Percentiles rank a stretch among this genome's conserved stretches.
phyloP scores from a whole-genome alignment of 129 eudicot genomes.

The Chrysanthemum lavandulifolium region DNA sequence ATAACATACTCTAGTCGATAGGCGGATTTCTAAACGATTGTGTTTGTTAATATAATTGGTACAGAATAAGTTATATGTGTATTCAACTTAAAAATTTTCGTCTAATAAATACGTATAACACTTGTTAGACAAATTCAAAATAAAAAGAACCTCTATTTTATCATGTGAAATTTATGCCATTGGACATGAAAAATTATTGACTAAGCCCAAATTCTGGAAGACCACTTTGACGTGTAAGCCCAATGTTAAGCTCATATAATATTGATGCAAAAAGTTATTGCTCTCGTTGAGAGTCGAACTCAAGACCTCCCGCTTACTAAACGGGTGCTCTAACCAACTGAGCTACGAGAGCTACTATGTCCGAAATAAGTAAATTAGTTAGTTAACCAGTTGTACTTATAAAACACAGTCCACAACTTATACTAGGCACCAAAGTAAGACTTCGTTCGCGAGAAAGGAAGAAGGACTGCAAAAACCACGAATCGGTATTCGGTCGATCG shows the following conservation, averaged over 20 bases:
- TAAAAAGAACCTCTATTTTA: background rate
- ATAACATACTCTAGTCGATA: no score
- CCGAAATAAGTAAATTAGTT: background rate
- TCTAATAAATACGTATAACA: no score
- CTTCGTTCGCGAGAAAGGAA: no score
- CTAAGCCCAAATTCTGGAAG: background rate
- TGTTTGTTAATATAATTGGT: no score
- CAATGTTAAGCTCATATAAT: background rate
- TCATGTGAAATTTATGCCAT: background rate
- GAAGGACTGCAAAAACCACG: no score
- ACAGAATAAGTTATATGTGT: no score
- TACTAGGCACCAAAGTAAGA: no score
- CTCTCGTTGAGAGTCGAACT: constrained; percentile 95
- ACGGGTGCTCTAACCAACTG: constrained; percentile 72
- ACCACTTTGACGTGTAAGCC: background rate
- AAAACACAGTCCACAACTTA: no score
- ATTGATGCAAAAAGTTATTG: background rate
- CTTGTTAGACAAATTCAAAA: no score
- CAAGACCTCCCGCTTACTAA: constrained; percentile 99
- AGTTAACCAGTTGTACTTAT: background rate
- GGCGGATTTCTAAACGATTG: no score
- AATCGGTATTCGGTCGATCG: no score
- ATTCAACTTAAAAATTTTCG: no score
- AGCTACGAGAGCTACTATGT: constrained; percentile 38
- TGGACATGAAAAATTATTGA: background rate